These are phyloP conservation scores for Aspergillus brasiliensis DNA, from an alignment of 2,329 filamentous ascomycete genomes.

Conservation along the genomic window DNA sequence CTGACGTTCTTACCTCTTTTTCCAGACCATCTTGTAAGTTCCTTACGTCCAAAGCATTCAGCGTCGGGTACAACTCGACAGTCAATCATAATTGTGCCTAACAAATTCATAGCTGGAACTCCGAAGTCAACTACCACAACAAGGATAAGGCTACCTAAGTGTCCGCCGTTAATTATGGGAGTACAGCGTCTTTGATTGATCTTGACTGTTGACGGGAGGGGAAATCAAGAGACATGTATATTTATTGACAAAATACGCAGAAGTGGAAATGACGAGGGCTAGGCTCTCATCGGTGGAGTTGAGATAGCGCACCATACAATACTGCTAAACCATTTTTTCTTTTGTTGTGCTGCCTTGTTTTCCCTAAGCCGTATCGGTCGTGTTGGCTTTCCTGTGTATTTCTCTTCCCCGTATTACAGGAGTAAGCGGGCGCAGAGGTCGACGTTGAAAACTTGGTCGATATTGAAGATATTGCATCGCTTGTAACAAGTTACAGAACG, in stretches of 20 bases:
- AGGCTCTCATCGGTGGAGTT: slow-evolving; percentile 6
- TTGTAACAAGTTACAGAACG: too few relatives aligned
- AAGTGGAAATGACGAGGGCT: slow-evolving; percentile 10
- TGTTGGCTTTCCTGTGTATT: not conserved
- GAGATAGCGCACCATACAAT: slow-evolving; percentile 19
- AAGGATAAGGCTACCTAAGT: slow-evolving; percentile 67
- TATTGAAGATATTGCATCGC: too few relatives aligned
- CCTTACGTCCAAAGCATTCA: not conserved
- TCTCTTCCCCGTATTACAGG: not conserved
- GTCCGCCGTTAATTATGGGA: not conserved
- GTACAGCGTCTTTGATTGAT: slow-evolving; percentile 7
- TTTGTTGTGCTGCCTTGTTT: slow-evolving; percentile 10
- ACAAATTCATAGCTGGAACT: slow-evolving; percentile 74
- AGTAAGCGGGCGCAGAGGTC: not conserved
- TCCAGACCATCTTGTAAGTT: slow-evolving; percentile 67
- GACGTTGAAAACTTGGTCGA: too few relatives aligned
- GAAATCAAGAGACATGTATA: slow-evolving; percentile 31
- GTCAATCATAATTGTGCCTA: slow-evolving; percentile 10
- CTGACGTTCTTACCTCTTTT: slow-evolving; percentile 11
- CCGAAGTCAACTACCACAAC: slow-evolving; percentile 95
- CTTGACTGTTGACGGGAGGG: slow-evolving; percentile 2
- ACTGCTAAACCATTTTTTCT: slow-evolving; percentile 17
- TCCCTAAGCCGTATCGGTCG: not conserved
- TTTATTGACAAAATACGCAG: slow-evolving; percentile 26
- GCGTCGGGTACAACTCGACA: not conserved